phyloP scores from a whole-genome alignment of 305 asterid species.

The Fraxinus latifolia region DNA sequence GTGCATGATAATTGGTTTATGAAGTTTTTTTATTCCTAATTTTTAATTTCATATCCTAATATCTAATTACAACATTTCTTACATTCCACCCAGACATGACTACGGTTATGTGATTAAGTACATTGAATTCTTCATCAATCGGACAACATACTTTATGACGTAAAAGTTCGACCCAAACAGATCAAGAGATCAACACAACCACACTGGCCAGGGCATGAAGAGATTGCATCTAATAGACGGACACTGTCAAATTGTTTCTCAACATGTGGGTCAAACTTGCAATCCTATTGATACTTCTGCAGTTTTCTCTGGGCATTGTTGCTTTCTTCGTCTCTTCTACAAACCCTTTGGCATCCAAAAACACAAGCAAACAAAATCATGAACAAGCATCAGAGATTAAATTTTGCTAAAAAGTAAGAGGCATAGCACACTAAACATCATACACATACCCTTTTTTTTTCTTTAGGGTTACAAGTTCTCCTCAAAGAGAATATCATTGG shows the following conservation, averaged over 20 bases:
- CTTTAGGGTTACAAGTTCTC: not conserved
- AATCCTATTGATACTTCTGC: constrained; percentile 39
- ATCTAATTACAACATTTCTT: too few species aligned
- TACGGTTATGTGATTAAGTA: too few species aligned
- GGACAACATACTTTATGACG: too few species aligned
- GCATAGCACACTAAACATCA: not conserved
- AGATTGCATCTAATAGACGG: constrained; percentile 45
- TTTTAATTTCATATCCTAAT: too few species aligned
- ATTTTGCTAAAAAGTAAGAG: not conserved
- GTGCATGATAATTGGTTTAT: too few species aligned
- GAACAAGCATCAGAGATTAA: not conserved
- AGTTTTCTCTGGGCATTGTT: constrained; percentile 43
- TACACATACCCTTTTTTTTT: not conserved
- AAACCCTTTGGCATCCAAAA: constrained; percentile 37
- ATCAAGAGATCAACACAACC: constrained; percentile 40
- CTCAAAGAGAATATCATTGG: not conserved
- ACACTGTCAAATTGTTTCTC: constrained; percentile 54
- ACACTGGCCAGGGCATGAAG: constrained; percentile 57
- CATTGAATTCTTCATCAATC: too few species aligned
- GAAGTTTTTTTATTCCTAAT: too few species aligned
- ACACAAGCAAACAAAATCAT: not conserved
- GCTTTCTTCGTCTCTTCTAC: constrained; percentile 43
- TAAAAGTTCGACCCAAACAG: too few species aligned
- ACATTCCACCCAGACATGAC: too few species aligned
- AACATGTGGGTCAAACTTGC: constrained; percentile 48